Evolutionary conservation across 345 rosid genomes (phyloP), one percentile per base, ranked within the genome.

Genomic region (Gossypium mustelinum): DNA sequence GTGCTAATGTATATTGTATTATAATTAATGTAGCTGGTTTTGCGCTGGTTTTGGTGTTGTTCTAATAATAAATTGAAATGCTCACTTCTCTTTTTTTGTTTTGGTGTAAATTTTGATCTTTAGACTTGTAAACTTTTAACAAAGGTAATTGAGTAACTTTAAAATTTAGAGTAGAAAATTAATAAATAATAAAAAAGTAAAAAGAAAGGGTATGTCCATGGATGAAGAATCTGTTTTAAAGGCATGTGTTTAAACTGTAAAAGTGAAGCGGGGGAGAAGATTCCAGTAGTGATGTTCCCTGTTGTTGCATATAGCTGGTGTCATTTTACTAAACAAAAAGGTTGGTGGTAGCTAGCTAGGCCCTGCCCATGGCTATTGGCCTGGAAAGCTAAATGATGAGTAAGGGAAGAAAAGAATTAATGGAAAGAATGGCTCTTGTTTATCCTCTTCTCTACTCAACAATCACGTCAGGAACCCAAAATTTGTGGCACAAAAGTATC

Each of bases 401-500:
- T 34, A 11, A 12, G 10, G 25, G 25, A n/a, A 4, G 11, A 70
- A 27, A 64, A 43, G 24, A 57, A 16, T 12, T 1, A 4, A 51
- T 48, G 29, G 17, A 55, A 60, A 8, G 62, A 61, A 57, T 18
- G 64, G 78, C 17, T 51, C 58, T 57, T 76, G 51, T 0, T 18
- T 77, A 56, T 73, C 77, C 57, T 68, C 29, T 57, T 9, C 10
- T 57, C 73, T 59, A 75, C 77, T 77, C 71, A 73, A 66, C 24
- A 48, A 66, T 41, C 73, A 22, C 25, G 54, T 57, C 75, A 2
- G 12, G 65, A 72, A 48, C 69, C 72, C 73, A 48, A 57, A 56
- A 58, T 72, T 75, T 57, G 77, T 68, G 64, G 79, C 81, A 66
- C 83, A 63, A 9, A 62, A 9, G 57, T 52, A 27, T 50, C 25